These are phyloP conservation scores for Aspergillus texensis DNA, from an alignment of 2,329 filamentous ascomycete species.

Conservation along the genomic window DNA sequence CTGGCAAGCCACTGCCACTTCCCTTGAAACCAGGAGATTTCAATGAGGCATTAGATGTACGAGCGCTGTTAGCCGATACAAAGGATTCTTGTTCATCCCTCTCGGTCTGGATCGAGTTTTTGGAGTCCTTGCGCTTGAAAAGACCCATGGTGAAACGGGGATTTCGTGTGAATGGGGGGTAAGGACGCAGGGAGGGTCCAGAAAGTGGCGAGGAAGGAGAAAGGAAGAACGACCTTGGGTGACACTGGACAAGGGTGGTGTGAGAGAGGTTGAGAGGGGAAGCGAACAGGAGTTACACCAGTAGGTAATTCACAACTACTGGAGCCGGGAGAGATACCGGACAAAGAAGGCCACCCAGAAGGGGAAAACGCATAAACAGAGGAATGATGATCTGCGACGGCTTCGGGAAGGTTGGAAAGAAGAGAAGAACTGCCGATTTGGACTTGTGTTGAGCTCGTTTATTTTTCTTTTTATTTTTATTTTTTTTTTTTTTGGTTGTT, in stretches of 20 bases:
- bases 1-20: conserved; percentile 51
- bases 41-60: conserved; percentile 50
- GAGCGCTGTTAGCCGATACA: conserved; percentile 45
- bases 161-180: background rate
- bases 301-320: background rate
- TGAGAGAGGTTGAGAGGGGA: conserved; percentile 11
- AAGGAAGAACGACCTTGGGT: conserved; percentile 7
- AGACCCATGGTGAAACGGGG: conserved; percentile 42
- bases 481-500: conserved; percentile 3
- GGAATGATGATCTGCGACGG: conserved; percentile 26
- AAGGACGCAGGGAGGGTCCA: background rate
- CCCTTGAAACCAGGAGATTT: conserved; percentile 53
- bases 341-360: conserved; percentile 1
- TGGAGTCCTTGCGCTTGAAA: conserved; percentile 52
- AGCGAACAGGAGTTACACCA: conserved; percentile 4
- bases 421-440: conserved; percentile 7
- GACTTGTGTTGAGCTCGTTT: background rate
- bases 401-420: conserved; percentile 3
- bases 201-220: conserved; percentile 1
- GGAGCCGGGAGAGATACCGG: background rate
- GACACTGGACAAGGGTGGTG: conserved; percentile 4
- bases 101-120: conserved; percentile 40
- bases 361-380: background rate
- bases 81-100: conserved; percentile 44
- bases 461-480: background rate